These are phyloP conservation scores for Bipolaris bicolor DNA, from an alignment of 2,329 filamentous ascomycete genomes.

Conservation along the genomic window DNA sequence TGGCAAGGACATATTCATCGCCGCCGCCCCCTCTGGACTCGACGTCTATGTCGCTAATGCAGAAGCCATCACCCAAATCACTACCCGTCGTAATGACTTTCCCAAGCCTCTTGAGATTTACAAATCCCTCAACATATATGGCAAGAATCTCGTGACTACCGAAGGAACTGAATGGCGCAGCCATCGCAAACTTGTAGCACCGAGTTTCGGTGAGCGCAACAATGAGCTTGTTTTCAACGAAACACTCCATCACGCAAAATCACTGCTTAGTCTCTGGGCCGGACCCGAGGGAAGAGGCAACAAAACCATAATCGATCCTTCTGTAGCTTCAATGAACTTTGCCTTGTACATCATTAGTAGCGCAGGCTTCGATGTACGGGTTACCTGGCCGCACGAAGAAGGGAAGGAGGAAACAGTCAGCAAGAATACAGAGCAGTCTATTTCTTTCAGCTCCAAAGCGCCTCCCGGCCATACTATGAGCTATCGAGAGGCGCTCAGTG, in stretches of 20 bases:
- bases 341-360: constrained; percentile 67
- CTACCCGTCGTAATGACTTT: constrained; percentile 70
- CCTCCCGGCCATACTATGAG: constrained; percentile 59
- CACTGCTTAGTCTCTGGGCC: constrained; percentile 42
- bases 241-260: constrained; percentile 64
- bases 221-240: constrained; percentile 70
- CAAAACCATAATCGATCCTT: constrained; percentile 61
- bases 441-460: constrained; percentile 42
- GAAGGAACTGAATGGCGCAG: constrained; percentile 73
- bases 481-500: constrained; percentile 68
- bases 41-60: constrained; percentile 66
- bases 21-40: constrained; percentile 64
- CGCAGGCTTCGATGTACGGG: constrained; percentile 72
- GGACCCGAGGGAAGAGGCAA: constrained; percentile 32
- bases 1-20: constrained; percentile 66
- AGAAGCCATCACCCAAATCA: constrained; percentile 70
- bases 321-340: constrained; percentile 70
- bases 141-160: constrained; percentile 72
- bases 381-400: constrained; percentile 65
- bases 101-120: constrained; percentile 70
- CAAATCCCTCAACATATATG: constrained; percentile 67
- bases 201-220: constrained; percentile 79
- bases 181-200: constrained; percentile 74
- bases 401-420: constrained; percentile 45
- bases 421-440: constrained; percentile 30